Percentiles rank a stretch among this genome's conserved stretches.
Conservation (phyloP, 257 asterid species). For the Coffea eugenioides region DNA sequence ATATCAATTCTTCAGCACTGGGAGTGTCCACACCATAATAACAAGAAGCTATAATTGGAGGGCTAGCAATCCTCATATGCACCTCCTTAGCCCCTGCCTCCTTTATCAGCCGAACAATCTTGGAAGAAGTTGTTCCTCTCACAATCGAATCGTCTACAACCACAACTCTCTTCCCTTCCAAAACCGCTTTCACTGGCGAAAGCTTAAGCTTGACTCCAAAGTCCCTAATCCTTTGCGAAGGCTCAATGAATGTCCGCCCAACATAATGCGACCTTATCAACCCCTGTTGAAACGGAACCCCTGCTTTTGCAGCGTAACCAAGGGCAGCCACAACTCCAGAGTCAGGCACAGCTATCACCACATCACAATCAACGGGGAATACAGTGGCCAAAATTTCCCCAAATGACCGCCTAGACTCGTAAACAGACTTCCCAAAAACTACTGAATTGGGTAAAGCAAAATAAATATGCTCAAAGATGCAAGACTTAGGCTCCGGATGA, state of each 20-base stretch:
- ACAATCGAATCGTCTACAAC: constrained; percentile 97
- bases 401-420: constrained; percentile 62
- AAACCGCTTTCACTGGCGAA: constrained; percentile 76
- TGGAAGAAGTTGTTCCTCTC: constrained; percentile 86
- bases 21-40: constrained; percentile 93
- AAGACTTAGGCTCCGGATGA: constrained; percentile 63
- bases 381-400: constrained; percentile 76
- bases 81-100: constrained; percentile 93
- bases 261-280: constrained; percentile 88
- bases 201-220: constrained; percentile 89
- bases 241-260: constrained; percentile 92
- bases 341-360: constrained; percentile 91
- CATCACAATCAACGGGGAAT: constrained; percentile 88
- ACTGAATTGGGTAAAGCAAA: constrained; percentile 72
- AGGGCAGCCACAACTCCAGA: constrained; percentile 94
- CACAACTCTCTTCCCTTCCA: constrained; percentile 96
- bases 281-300: constrained; percentile 90
- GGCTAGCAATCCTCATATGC: constrained; percentile 94
- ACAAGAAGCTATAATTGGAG: constrained; percentile 81
- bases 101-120: constrained; percentile 81
- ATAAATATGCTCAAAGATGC: constrained; percentile 89
- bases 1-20: constrained; percentile 67
- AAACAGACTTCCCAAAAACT: constrained; percentile 78
- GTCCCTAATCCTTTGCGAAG: constrained; percentile 87
- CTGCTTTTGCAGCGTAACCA: constrained; percentile 85